Evolutionary conservation across 306 rosid species (phyloP).

Genomic region (Vigna mungo): DNA sequence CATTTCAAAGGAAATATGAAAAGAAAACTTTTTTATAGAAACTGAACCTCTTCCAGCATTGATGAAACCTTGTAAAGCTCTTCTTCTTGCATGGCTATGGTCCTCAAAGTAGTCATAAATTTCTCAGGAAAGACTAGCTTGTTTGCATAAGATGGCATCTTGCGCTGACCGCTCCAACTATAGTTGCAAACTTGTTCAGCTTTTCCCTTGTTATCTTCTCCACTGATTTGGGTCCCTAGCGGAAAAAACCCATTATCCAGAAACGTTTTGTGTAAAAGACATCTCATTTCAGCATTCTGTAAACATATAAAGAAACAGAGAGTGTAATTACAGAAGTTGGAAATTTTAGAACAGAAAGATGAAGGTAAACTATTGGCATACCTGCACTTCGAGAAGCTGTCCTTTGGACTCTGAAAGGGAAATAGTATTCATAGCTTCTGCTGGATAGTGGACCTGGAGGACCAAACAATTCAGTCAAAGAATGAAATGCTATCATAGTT

Average conservation of each 20-base stretch:
- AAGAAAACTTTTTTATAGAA: slow-evolving; percentile 28
- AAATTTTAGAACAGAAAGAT: slow-evolving; percentile 13
- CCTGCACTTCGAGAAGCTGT: slow-evolving; percentile 96
- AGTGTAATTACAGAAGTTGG: neutral
- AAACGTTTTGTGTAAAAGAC: slow-evolving; percentile 77
- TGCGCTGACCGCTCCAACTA: slow-evolving; percentile 97
- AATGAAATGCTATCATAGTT: slow-evolving; percentile 20
- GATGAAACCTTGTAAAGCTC: slow-evolving; percentile 82
- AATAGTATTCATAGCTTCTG: slow-evolving; percentile 69
- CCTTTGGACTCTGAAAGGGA: slow-evolving; percentile 71
- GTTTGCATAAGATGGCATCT: slow-evolving; percentile 73
- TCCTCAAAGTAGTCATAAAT: slow-evolving; percentile 80
- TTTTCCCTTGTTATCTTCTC: slow-evolving; percentile 50
- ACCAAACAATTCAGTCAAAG: slow-evolving; percentile 29
- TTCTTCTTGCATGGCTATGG: slow-evolving; percentile 85
- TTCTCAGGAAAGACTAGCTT: slow-evolving; percentile 87
- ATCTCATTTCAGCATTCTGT: slow-evolving; percentile 94
- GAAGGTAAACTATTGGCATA: slow-evolving; percentile 40
- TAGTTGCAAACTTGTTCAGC: slow-evolving; percentile 56
- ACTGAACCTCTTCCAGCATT: slow-evolving; percentile 82
- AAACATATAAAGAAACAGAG: slow-evolving; percentile 26
- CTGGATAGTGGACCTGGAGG: slow-evolving; percentile 85
- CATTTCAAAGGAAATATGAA: slow-evolving; percentile 21
- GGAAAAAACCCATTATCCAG: slow-evolving; percentile 82
- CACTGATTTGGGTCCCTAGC: slow-evolving; percentile 40